phyloP scores from a whole-genome alignment of 2,329 filamentous ascomycete species.

The Diaporthe longicolla region DNA sequence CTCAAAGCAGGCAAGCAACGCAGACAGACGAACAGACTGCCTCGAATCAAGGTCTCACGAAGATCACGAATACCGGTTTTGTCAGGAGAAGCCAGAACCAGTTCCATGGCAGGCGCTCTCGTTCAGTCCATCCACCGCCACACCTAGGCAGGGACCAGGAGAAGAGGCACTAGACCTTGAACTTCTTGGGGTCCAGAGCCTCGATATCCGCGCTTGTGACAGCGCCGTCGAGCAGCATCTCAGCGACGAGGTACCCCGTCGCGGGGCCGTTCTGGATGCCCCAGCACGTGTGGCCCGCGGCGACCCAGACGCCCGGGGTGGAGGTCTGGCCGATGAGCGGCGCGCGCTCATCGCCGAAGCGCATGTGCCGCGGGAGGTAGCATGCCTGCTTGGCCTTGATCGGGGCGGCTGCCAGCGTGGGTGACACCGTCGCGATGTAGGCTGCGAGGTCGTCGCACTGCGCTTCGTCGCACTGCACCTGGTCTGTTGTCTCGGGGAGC shows the following conservation, averaged over 20 bases:
- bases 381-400: conserved; percentile 88
- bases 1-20: not conserved
- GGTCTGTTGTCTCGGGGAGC: conserved; percentile 81
- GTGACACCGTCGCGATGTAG: conserved; percentile 77
- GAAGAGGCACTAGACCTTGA: conserved; percentile 60
- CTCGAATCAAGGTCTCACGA: not conserved
- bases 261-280: conserved; percentile 96
- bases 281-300: conserved; percentile 96
- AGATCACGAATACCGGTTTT: not conserved
- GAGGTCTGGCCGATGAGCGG: conserved; percentile 85
- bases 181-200: conserved; percentile 76
- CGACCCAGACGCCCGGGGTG: conserved; percentile 82
- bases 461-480: conserved; percentile 80
- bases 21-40: not conserved
- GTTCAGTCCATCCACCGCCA: not conserved
- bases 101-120: not conserved
- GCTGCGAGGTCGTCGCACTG: conserved; percentile 89
- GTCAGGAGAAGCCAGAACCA: too few relatives aligned
- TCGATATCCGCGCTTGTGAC: conserved; percentile 77
- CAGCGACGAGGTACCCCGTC: conserved; percentile 85
- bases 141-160: not conserved
- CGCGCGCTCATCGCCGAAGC: conserved; percentile 70
- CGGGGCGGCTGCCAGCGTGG: conserved; percentile 77
- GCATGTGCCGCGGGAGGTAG: conserved; percentile 85
- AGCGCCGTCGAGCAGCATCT: conserved; percentile 81